phyloP scores from a whole-genome alignment of 2,329 filamentous ascomycete genomes.

The Emergomyces orientalis region DNA sequence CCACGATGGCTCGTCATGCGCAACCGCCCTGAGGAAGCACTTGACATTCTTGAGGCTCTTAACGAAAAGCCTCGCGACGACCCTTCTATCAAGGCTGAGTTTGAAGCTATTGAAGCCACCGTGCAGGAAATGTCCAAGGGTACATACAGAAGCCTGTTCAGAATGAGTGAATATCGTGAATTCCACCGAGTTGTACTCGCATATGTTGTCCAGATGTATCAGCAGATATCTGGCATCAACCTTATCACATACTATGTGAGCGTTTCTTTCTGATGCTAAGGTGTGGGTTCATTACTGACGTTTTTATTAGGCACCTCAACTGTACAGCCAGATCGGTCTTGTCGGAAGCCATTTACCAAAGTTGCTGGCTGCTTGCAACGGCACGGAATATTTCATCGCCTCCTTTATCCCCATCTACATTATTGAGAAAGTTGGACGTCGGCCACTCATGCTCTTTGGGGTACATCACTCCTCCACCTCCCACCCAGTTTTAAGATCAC shows the following conservation, averaged over 20 bases:
- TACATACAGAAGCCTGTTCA: slow-evolving; percentile 35
- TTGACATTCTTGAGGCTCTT: slow-evolving; percentile 32
- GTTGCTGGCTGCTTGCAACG: slow-evolving; percentile 25
- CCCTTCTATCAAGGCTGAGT: slow-evolving; percentile 28
- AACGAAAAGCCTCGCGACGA: slow-evolving; percentile 36
- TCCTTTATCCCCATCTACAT: slow-evolving; percentile 39
- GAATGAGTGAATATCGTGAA: slow-evolving; percentile 27
- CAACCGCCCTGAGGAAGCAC: slow-evolving; percentile 27
- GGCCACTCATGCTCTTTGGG: slow-evolving; percentile 28
- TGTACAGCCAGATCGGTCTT: slow-evolving; percentile 5
- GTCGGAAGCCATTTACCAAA: slow-evolving; percentile 14
- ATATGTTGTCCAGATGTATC: slow-evolving; percentile 28
- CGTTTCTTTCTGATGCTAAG: slow-evolving; percentile 32
- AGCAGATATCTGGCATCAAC: slow-evolving; percentile 32
- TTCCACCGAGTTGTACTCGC: slow-evolving; percentile 29
- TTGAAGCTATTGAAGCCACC: slow-evolving; percentile 34
- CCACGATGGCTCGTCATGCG: slow-evolving; percentile 42
- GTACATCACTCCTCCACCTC: slow-evolving; percentile 8
- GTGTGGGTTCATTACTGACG: slow-evolving; percentile 16
- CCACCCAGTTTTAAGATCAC: not conserved
- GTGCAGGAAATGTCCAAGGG: slow-evolving; percentile 32
- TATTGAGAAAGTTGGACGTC: slow-evolving; percentile 35
- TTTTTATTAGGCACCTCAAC: not conserved
- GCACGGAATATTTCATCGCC: slow-evolving; percentile 30
- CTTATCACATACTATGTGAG: slow-evolving; percentile 30